Base-by-base conservation (phyloP, 768 basidiomycete genomes). In the Tylopilus felleus region DNA sequence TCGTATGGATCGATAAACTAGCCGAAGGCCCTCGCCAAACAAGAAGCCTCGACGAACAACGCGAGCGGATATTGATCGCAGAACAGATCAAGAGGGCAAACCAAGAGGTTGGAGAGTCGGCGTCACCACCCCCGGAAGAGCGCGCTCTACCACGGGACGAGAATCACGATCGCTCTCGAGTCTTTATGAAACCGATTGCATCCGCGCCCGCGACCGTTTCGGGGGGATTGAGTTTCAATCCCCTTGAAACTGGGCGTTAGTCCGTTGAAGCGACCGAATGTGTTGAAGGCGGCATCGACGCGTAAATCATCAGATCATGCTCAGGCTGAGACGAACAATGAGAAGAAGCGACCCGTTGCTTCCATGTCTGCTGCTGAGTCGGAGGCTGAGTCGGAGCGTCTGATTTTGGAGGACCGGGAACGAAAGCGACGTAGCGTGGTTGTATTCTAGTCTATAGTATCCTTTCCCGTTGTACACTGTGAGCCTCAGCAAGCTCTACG, bases 1-100 rank as follows among this genome's bases (percentile, higher is more conserved):
- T 99, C 57, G 84, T 88, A 33, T 99, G 97, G 97, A 90, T 99
- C 50, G 97, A 99, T 71, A 98, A n/a, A 81, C 71, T 90, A 90
- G 53, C 97, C 97, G 14, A 91, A 93, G 64, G 93, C 97, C 2
- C 77, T 99, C 31, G 92, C 90, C 8, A 93, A 93, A 29, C 66
- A 90, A 80, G 91, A 92, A 71, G 90, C 90, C 16, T 85, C 83
- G 96, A 98, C 65, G 97, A 99, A 71, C 90, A 93, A 69, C 82
- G 97, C 39, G 96, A 98, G 71, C 85, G 97, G 16, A 74, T 83
- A 62, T 80, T 93, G 47, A 89, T 99, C 57, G 79, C 86, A 12
- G 94, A 97, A 62, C 96, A 99, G 73, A 98, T 99, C 51, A 92
- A 91, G 69, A 80, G 93, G 36, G 97, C 96, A 2, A 77, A 75